phyloP scores from a whole-genome alignment of 495 filamentous ascomycete genomes.

The Glonium stellatum region DNA sequence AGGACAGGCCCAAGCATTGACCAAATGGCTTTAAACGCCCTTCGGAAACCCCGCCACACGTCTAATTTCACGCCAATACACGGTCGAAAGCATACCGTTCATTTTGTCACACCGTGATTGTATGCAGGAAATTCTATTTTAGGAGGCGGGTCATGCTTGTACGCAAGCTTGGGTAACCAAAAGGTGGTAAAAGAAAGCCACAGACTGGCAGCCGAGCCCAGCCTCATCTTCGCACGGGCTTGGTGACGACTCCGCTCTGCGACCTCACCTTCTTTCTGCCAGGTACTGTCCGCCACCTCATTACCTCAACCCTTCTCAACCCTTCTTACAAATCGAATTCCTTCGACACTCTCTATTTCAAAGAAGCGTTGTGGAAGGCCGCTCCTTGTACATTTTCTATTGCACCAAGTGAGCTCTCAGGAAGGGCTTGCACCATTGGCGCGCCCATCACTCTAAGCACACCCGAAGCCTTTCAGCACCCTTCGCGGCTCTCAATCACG shows the following conservation, averaged over 20 bases:
- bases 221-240: background rate
- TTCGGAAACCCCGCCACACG: too few species aligned
- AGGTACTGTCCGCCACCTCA: background rate
- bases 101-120: too few species aligned
- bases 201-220: background rate
- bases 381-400: background rate
- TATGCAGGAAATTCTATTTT: too few species aligned
- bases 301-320: background rate
- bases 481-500: background rate
- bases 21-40: too few species aligned
- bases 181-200: too few species aligned
- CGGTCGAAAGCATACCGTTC: too few species aligned
- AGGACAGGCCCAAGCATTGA: too few species aligned
- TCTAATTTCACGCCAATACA: too few species aligned
- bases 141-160: too few species aligned
- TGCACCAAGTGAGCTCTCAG: background rate
- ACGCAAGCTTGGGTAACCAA: too few species aligned
- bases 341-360: background rate
- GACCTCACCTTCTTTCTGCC: background rate
- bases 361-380: background rate
- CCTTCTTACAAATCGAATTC: background rate
- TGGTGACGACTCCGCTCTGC: background rate
- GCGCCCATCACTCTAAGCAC: background rate
- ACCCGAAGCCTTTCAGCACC: background rate
- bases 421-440: background rate